Base-by-base conservation (phyloP, 306 rosid genomes). In the Lagenaria siceraria region DNA sequence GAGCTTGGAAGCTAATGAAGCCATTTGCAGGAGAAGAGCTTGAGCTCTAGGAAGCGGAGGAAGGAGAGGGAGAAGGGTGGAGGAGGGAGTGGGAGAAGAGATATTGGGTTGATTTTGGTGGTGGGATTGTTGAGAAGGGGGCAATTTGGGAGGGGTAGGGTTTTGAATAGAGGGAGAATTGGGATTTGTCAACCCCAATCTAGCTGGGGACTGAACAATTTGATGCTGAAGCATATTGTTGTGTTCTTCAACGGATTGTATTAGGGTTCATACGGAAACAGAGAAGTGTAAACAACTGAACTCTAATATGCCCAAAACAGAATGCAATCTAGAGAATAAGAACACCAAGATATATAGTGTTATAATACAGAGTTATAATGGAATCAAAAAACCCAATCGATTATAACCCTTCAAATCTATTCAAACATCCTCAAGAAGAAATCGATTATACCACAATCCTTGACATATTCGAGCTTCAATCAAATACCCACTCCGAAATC, bases 41-140 rank as follows among this genome's bases (percentile, higher is more conserved):
- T 91, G 97, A 7, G 96, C 96, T 84, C 96, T 80, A 6, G 95
- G 96, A 54, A 91, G 97, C 1, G 98, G 97, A 10, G 97, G 90
- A 75, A 94, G 94, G 65, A 91, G 96, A 60, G 97, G 87, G 54
- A 91, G 88, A 18, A 91, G 91, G 11, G 90, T 85, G 6, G 86
- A 71, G 6, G 91, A 85, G 25, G 85, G 76, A 7, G 85, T n/a
- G 5, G 92, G 36, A 31, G 21, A 86, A 68, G 71, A 82, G 4
- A 2, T 21, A 43, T 25, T 24, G 27, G 62, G 83, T 80, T 77
- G 80, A 10, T 15, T 75, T 62, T 19, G 89, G 64, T 29, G 51
- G 15, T 40, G 70, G 52, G 76, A 77, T 59, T 82, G 90, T 77
- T 80, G 93, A 43, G 87, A 65, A 8, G 93, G 87, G 62, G 96